Conservation (phyloP, 179 eudicot species). For the Heliamphora pulchella region DNA sequence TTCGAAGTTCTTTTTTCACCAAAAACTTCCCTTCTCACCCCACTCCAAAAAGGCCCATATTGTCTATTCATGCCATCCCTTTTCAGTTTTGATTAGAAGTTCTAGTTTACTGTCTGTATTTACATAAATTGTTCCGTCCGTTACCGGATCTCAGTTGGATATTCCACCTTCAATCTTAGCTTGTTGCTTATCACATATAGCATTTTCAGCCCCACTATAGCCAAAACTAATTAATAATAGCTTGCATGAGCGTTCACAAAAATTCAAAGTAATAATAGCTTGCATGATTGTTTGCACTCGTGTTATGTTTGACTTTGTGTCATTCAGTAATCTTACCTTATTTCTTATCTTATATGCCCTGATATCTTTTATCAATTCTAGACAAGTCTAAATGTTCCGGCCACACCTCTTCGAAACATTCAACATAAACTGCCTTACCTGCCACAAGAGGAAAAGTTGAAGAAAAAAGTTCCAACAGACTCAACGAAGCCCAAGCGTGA, state of each 20-base stretch:
- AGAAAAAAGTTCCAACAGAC: slow-evolving; percentile 20
- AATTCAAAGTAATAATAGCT: background rate
- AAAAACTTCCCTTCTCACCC: no score
- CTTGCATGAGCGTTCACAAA: no score
- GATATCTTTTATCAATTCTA: slow-evolving; percentile 19
- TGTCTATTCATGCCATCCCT: no score
- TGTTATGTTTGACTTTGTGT: background rate
- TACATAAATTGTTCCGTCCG: background rate
- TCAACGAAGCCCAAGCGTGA: slow-evolving; percentile 46
- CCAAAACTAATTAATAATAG: no score
- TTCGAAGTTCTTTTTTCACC: no score
- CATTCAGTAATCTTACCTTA: background rate
- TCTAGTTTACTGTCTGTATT: background rate
- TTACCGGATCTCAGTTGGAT: background rate
- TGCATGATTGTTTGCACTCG: background rate
- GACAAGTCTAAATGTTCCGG: slow-evolving; percentile 34
- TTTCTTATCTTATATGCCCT: background rate
- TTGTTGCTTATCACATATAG: background rate
- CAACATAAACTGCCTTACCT: slow-evolving; percentile 18
- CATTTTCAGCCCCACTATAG: background rate
- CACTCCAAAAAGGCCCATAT: no score
- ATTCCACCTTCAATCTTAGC: background rate
- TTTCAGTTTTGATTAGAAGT: no score
- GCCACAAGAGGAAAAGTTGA: slow-evolving; percentile 23
- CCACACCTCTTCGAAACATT: slow-evolving; percentile 31